Evolutionary conservation across 192 early-diverging fungal genomes (phyloP), one percentile per base, ranked within the genome.

Genomic region (Rhizophagus clarus): DNA sequence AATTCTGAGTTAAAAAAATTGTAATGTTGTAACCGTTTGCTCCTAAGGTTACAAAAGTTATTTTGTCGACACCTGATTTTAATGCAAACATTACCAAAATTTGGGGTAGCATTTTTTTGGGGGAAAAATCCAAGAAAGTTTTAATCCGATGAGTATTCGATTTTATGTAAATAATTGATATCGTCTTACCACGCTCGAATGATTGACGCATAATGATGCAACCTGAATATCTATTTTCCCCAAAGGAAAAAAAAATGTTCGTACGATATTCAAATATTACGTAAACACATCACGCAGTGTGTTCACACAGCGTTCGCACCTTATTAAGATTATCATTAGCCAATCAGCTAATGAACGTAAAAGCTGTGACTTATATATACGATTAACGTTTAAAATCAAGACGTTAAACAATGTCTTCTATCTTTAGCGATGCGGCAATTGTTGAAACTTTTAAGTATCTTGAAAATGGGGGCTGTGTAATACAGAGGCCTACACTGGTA

Each of bases 51-150:
- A 31, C 26, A 63, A 24, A 26, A 40, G 42, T 20, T 64, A 26
- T 77, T 17, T 62, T 37, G 62, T 40, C 8, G 20, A 62, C 29
- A 51, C 45, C 8, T 61, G 61, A 20, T 40, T 40, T n/a, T 70
- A 42, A n/a, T n/a, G 29, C 40, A 37, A 64, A 64, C 37, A 77
- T 66, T 31, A 29, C 75, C 75, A 77, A 77, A 77, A 64, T 77
- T 77, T 77, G 75, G 75, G 75, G 75, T 26, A 77, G 31, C 11
- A 26, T 51, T 74, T 47, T 47, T 73, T 73, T 28, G 72, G 72
- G 72, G 42, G 11, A 74, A 73, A 74, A 31, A 10, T 31, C 20
- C 40, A 42, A 42, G 42, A 45, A 45, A 45, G 42, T 45, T 28
- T 32, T 67, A 31, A 31, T 67, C 11, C 31, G 64, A 56, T 22